Conservation (phyloP, 2,329 filamentous ascomycete genomes). For the Uncinocarpus reesii region DNA sequence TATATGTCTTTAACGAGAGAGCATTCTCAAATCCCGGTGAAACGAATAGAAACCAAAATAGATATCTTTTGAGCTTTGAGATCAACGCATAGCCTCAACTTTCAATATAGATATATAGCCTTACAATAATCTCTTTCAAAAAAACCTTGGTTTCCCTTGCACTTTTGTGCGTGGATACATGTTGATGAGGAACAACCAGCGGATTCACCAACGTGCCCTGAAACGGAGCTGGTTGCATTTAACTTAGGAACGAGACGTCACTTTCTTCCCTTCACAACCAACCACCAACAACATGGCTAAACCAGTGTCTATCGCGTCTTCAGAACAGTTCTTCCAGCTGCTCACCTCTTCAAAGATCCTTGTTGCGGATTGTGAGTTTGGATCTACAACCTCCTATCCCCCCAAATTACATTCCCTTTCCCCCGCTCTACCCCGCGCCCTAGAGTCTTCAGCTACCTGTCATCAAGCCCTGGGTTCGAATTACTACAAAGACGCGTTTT, state of each 20-base stretch:
- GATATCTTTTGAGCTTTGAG: too few species aligned
- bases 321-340: conserved; percentile 56
- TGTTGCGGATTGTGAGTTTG: conserved; percentile 71
- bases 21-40: too few species aligned
- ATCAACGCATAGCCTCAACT: too few species aligned
- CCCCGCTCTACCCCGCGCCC: conserved; percentile 18
- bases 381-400: background rate
- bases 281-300: conserved; percentile 31
- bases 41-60: too few species aligned
- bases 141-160: too few species aligned
- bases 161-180: too few species aligned
- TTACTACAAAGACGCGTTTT: background rate
- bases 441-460: background rate
- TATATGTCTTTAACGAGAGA: too few species aligned
- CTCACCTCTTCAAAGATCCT: conserved; percentile 67
- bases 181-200: too few species aligned
- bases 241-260: conserved; percentile 12
- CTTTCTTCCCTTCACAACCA: conserved; percentile 16
- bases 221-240: too few species aligned
- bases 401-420: background rate
- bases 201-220: too few species aligned
- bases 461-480: background rate
- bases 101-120: too few species aligned
- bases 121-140: too few species aligned
- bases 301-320: conserved; percentile 49